Conservation (phyloP, 2,329 filamentous ascomycete species). For the Leptographium radiaticola region DNA sequence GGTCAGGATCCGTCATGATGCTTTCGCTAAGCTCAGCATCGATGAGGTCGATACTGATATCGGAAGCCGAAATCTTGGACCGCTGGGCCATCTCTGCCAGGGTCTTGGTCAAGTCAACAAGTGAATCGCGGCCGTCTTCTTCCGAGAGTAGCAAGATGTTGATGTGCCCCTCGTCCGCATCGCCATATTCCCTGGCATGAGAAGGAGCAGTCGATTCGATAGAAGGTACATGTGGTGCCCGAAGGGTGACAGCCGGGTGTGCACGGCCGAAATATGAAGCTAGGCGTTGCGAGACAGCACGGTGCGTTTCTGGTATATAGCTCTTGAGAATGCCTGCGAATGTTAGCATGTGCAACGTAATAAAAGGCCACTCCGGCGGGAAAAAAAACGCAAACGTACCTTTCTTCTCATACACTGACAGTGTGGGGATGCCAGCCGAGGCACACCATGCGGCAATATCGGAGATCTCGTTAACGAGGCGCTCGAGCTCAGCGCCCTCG, state of each 20-base stretch:
- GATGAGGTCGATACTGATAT: conserved; percentile 76
- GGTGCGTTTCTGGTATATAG: conserved; percentile 74
- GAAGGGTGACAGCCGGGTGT: conserved; percentile 58
- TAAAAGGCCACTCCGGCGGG: background rate
- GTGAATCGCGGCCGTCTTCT: conserved; percentile 81
- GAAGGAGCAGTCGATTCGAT: conserved; percentile 32
- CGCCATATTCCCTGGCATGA: conserved; percentile 19
- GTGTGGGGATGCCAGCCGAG: conserved; percentile 70
- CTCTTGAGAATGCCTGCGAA: conserved; percentile 69
- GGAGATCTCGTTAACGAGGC: conserved; percentile 79
- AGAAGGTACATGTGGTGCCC: conserved; percentile 55
- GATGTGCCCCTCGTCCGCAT: conserved; percentile 26
- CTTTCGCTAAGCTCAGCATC: conserved; percentile 73
- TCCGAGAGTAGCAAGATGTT: conserved; percentile 68
- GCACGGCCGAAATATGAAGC: conserved; percentile 74
- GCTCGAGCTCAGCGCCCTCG: conserved; percentile 63
- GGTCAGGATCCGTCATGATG: conserved; percentile 79
- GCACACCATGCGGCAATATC: conserved; percentile 91
- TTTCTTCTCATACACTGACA: conserved; percentile 86
- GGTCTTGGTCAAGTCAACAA: conserved; percentile 91
- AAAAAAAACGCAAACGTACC: conserved; percentile 40
- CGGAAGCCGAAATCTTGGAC: conserved; percentile 64
- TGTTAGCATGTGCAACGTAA: background rate
- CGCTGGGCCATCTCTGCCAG: conserved; percentile 90
- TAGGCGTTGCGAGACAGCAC: conserved; percentile 65